Evolutionary conservation across 257 asterid species (phyloP).

Genomic region (Solanum medicagineum): DNA sequence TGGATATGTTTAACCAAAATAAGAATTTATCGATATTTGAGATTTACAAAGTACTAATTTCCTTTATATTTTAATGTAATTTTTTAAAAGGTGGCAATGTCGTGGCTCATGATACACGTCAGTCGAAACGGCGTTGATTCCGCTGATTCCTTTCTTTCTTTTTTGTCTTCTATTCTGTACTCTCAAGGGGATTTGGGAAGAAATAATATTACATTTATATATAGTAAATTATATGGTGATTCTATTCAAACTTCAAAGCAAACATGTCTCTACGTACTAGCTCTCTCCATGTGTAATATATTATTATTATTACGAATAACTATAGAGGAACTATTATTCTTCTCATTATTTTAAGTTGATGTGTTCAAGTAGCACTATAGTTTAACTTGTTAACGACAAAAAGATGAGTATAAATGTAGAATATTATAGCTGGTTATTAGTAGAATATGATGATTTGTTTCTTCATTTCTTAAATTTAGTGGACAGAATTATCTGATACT

Average conservation of each 20-base stretch:
- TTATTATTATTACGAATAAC: conserved; percentile 10
- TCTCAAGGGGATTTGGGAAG: neutral
- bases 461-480: neutral
- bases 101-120: conserved; percentile 36
- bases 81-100: conserved; percentile 1
- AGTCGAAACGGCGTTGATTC: conserved; percentile 71
- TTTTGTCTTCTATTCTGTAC: conserved; percentile 29
- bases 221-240: neutral
- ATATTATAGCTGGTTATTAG: neutral
- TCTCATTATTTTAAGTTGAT: conserved; percentile 5
- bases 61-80: neutral
- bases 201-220: neutral
- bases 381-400: neutral
- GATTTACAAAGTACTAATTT: neutral
- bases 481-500: neutral
- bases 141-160: conserved; percentile 55
- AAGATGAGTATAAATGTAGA: neutral
- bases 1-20: neutral
- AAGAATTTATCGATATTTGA: neutral
- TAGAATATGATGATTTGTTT: neutral
- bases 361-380: neutral
- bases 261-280: neutral
- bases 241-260: conserved; percentile 23
- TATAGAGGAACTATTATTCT: conserved; percentile 37
- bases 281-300: conserved; percentile 5